These are phyloP conservation scores for Croton setiger DNA, from an alignment of 441 rosid genomes.

Conservation along the genomic window DNA sequence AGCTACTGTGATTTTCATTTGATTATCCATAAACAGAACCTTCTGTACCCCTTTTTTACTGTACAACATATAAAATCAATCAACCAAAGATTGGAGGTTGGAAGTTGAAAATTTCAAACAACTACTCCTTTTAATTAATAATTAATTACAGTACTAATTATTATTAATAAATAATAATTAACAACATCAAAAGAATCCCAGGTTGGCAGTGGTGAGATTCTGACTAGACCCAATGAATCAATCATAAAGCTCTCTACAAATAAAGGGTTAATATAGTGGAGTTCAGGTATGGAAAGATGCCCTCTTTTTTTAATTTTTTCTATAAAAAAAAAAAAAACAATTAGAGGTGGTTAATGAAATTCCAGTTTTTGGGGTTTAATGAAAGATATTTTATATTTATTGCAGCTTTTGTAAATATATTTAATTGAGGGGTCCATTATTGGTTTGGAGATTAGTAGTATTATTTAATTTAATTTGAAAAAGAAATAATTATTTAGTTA, in stretches of 20 bases:
- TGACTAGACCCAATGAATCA: slow-evolving; percentile 54
- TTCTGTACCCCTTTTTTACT: slow-evolving; percentile 23
- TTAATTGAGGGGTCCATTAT: slow-evolving; percentile 36
- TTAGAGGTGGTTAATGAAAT: slow-evolving; percentile 26
- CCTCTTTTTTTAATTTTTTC: slow-evolving; percentile 15
- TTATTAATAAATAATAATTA: slow-evolving; percentile 10
- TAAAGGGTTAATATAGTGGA: slow-evolving; percentile 38
- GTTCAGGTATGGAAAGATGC: slow-evolving; percentile 49
- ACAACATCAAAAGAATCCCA: slow-evolving; percentile 45
- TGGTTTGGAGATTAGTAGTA: slow-evolving; percentile 28
- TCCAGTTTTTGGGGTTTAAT: slow-evolving; percentile 27
- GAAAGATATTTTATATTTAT: slow-evolving; percentile 24
- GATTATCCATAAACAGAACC: slow-evolving; percentile 32
- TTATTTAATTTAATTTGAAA: slow-evolving; percentile 24
- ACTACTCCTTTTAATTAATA: slow-evolving; percentile 23
- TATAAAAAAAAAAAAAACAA: not conserved
- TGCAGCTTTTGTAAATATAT: slow-evolving; percentile 27
- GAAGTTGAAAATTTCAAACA: not conserved
- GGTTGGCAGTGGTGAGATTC: slow-evolving; percentile 62
- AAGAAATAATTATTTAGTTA: too few relatives aligned
- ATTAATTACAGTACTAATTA: not conserved
- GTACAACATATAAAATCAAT: slow-evolving; percentile 10
- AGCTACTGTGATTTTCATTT: slow-evolving; percentile 23
- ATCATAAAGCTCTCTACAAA: slow-evolving; percentile 21
- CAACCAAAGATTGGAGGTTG: slow-evolving; percentile 27